These are phyloP conservation scores for Ampelocalamus luodianensis DNA, from an alignment of 176 grass and related monocot species.

Conservation along the genomic window DNA sequence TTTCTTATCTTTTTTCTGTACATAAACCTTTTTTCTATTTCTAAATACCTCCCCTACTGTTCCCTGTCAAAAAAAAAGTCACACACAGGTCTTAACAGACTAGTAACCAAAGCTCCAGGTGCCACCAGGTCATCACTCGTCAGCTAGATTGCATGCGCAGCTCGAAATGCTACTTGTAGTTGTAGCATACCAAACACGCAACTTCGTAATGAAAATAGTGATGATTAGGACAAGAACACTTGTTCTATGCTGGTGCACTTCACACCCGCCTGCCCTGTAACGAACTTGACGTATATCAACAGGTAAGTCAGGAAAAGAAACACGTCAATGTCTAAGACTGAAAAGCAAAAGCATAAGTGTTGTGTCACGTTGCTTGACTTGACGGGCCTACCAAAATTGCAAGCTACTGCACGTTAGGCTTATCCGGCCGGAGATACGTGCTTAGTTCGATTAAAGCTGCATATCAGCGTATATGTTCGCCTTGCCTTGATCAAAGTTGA, in stretches of 20 bases:
- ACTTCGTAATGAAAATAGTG: background rate
- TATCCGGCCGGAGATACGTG: background rate
- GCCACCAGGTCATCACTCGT: background rate
- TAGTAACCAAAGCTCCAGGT: background rate
- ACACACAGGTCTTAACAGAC: background rate
- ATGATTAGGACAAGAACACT: slow-evolving; percentile 12
- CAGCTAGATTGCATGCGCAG: background rate
- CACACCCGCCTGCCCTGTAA: background rate
- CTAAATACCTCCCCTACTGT: no score
- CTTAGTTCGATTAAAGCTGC: background rate
- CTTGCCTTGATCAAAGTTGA: background rate
- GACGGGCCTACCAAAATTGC: background rate
- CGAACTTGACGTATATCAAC: slow-evolving; percentile 30
- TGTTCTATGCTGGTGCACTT: background rate
- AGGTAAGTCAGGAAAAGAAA: background rate
- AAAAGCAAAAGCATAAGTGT: slow-evolving; percentile 3
- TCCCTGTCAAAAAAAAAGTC: no score
- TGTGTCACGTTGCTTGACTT: slow-evolving; percentile 34
- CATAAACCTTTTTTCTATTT: no score
- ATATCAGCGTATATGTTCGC: background rate
- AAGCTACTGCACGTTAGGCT: background rate
- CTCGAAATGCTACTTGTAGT: background rate
- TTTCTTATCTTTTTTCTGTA: no score
- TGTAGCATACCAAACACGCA: slow-evolving; percentile 42
- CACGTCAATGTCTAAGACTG: slow-evolving; percentile 36